Percentiles rank a stretch among this genome's conserved stretches.
phyloP scores from a whole-genome alignment of 108 stramenopile species.

The Parmales sp. region DNA sequence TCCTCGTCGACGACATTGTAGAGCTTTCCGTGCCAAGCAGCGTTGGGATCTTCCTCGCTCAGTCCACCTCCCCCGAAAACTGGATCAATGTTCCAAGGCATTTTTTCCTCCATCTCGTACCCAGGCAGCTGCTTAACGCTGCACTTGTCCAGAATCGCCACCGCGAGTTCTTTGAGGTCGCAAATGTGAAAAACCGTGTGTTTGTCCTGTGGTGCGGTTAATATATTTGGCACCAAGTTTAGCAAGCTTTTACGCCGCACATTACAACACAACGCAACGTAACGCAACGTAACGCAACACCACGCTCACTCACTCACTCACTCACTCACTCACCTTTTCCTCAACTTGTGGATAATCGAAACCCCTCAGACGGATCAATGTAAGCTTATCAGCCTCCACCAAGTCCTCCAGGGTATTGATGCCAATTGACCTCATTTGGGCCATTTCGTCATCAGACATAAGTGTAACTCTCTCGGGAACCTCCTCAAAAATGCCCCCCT shows the following conservation, averaged over 20 bases:
- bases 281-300: no score
- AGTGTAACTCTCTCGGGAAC: no score
- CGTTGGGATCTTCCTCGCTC: not conserved
- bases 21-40: slow-evolving; percentile 1
- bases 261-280: no score
- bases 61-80: not conserved
- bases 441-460: slow-evolving; percentile 15
- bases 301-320: no score
- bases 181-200: no score
- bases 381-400: slow-evolving; percentile 27
- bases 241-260: no score
- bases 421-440: slow-evolving; percentile 17
- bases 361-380: slow-evolving; percentile 33
- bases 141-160: slow-evolving; percentile 31
- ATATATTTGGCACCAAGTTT: no score
- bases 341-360: slow-evolving; percentile 33
- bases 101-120: slow-evolving; percentile 7
- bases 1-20: not conserved
- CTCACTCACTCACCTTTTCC: not conserved
- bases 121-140: not conserved
- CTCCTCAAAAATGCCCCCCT: no score
- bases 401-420: slow-evolving; percentile 37
- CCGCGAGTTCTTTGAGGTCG: slow-evolving; percentile 22
- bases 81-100: slow-evolving; percentile 8
- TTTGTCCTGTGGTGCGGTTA: no score